Base-by-base conservation (phyloP, 768 basidiomycete genomes). In the Sarcodon aspratus region DNA sequence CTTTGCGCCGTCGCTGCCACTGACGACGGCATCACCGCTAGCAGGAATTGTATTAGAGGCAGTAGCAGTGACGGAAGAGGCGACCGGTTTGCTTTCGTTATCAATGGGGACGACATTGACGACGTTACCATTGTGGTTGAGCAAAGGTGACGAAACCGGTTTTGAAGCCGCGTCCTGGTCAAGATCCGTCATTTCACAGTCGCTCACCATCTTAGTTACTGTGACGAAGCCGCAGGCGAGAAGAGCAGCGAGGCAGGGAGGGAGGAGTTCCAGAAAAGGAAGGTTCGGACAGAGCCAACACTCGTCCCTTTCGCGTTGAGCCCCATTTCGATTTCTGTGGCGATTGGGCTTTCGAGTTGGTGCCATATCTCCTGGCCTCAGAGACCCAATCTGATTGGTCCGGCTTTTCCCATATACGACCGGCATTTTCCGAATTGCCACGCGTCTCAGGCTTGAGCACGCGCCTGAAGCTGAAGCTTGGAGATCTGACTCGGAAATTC, bases 361-460 rank as follows among this genome's bases (percentile, higher is more conserved):
- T 51, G 52, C 53, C 21, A 42, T 46, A 38, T 53, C 33, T 33
- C 45, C 38, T 49, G 35, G 49, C 15, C 18, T 38, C 40, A 2
- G 21, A 27, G 21, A 27, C 21, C 21, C 21, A 27, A 44, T 54
- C 57, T 57, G 49, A 63, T 63, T 63, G 61, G 61, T 40, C 48
- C 61, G 61, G 60, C 60, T 33, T 59, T 55, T 56, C 56, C 61
- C 61, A 63, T 57, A 48, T 63, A 61, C 61, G 59, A 63, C 47
- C 13, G 11, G 47, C 47, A 32, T 32, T 32, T 18, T 1, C 43
- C 21, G 21, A 27, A 27, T 2, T 27, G 21, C 21, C 21, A 27
- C 21, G 5, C 21, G 5, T 27, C 21, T 3, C 21, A 27, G 3
- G 21, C 21, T 27, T 27, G 21, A 27, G 21, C 21, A 27, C 21